Evolutionary conservation across 768 basidiomycete genomes (phyloP).

Genomic region (Pleurotus sapidus): DNA sequence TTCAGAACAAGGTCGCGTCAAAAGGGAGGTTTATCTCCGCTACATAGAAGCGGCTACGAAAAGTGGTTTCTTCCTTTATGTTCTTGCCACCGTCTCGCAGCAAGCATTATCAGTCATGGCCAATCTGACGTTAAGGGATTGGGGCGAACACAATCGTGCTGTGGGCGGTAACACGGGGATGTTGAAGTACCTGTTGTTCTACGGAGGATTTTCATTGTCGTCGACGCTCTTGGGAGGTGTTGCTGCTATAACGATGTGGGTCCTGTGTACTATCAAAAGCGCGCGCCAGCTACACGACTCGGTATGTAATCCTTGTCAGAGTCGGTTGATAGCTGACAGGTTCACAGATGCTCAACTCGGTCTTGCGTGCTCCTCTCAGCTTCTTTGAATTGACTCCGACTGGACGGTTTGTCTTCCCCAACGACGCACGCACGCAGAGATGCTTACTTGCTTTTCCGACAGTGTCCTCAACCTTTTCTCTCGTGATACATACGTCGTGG

Average conservation of each 20-base stretch:
- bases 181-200: conserved; percentile 55
- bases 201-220: conserved; percentile 65
- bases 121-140: conserved; percentile 69
- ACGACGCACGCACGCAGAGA: not conserved
- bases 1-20: conserved; percentile 79
- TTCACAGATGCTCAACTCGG: conserved; percentile 67
- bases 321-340: not conserved
- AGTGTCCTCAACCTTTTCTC: conserved; percentile 92
- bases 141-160: conserved; percentile 77
- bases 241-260: conserved; percentile 68
- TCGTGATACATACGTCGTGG: conserved; percentile 83
- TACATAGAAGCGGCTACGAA: conserved; percentile 83
- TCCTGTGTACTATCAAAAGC: conserved; percentile 73
- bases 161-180: conserved; percentile 57
- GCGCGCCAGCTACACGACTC: conserved; percentile 74
- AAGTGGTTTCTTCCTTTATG: conserved; percentile 62
- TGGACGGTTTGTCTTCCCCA: conserved; percentile 52
- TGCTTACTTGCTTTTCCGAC: not conserved
- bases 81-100: conserved; percentile 49
- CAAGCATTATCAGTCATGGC: conserved; percentile 62
- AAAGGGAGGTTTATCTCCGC: conserved; percentile 66
- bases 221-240: conserved; percentile 52
- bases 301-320: conserved; percentile 34
- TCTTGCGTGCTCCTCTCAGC: conserved; percentile 80
- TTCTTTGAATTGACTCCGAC: conserved; percentile 92